These are phyloP conservation scores for Candida albicans DNA, from an alignment of 1,139 yeast genomes.

Conservation along the genomic window DNA sequence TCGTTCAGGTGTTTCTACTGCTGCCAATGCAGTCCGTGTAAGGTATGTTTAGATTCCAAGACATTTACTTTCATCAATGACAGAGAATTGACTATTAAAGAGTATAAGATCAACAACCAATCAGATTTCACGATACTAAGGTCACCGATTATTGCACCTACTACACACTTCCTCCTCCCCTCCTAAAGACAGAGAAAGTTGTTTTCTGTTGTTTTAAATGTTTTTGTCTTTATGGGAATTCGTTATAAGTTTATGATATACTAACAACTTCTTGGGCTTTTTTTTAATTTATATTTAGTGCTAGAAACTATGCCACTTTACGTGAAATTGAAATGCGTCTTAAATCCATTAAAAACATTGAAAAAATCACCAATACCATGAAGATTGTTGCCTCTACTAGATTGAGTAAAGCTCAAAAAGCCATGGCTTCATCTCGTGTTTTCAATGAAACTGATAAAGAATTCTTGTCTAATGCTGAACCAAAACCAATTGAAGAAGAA, in stretches of 20 bases:
- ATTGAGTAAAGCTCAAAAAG: slow-evolving; percentile 92
- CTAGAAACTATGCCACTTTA: slow-evolving; percentile 93
- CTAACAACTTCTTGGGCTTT: neutral
- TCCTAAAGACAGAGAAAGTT: too few species aligned
- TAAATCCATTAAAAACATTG: slow-evolving; percentile 97
- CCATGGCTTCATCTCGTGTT: slow-evolving; percentile 85
- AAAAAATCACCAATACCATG: slow-evolving; percentile 99
- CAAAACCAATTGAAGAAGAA: slow-evolving; percentile 53
- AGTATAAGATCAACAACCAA: neutral
- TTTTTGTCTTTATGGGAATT: too few species aligned
- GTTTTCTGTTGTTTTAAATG: too few species aligned
- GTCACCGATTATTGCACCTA: too few species aligned
- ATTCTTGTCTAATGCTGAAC: slow-evolving; percentile 81
- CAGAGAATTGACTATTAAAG: too few species aligned
- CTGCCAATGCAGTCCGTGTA: slow-evolving; percentile 54
- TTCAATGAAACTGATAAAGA: slow-evolving; percentile 80
- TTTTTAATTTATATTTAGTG: neutral
- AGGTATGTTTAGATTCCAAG: slow-evolving; percentile 43
- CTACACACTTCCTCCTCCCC: too few species aligned
- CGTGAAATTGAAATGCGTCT: slow-evolving; percentile 98
- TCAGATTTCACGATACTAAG: neutral
- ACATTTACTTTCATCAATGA: too few species aligned
- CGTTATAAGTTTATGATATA: neutral
- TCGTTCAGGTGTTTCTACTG: slow-evolving; percentile 64
- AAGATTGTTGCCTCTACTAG: slow-evolving; percentile 98